Evolutionary conservation across 2,329 filamentous ascomycete species (phyloP).

Genomic region (Calonectria henricotiae): DNA sequence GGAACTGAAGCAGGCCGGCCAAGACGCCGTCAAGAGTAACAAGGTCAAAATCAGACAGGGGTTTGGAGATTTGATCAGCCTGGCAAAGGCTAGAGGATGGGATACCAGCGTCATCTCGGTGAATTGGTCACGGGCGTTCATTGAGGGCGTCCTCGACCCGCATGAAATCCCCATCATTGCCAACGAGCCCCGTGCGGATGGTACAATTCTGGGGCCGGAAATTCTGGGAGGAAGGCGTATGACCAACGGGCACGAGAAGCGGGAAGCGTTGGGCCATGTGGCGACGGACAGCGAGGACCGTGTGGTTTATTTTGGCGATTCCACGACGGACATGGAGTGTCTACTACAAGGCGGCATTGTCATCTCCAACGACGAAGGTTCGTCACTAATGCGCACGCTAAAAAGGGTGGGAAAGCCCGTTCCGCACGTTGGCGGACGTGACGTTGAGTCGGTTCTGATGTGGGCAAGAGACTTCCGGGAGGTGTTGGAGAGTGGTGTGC

Average conservation of each 20-base stretch:
- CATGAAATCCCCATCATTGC: slow-evolving; percentile 59
- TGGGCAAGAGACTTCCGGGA: slow-evolving; percentile 66
- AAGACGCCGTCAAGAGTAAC: slow-evolving; percentile 55
- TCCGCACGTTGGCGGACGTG: slow-evolving; percentile 56
- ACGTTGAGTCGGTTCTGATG: slow-evolving; percentile 47
- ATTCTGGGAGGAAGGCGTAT: slow-evolving; percentile 48
- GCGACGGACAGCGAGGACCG: slow-evolving; percentile 41
- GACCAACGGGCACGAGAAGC: slow-evolving; percentile 66
- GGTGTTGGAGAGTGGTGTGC: slow-evolving; percentile 56
- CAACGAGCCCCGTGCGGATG: slow-evolving; percentile 62
- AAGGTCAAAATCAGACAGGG: slow-evolving; percentile 60
- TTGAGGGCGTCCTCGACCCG: slow-evolving; percentile 62
- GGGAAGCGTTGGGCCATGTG: slow-evolving; percentile 59
- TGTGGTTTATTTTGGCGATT: slow-evolving; percentile 73
- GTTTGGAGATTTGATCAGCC: slow-evolving; percentile 57
- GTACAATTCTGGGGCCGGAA: slow-evolving; percentile 62
- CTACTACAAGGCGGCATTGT: slow-evolving; percentile 66
- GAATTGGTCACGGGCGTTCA: slow-evolving; percentile 68
- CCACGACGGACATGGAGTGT: slow-evolving; percentile 72
- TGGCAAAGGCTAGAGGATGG: slow-evolving; percentile 56
- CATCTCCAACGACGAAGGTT: slow-evolving; percentile 60
- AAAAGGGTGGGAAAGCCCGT: slow-evolving; percentile 59
- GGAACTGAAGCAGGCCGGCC: slow-evolving; percentile 60
- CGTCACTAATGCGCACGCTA: slow-evolving; percentile 59
- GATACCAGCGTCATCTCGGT: slow-evolving; percentile 66